Evolutionary conservation across 2,329 filamentous ascomycete species (phyloP), one percentile per base, ranked within the genome.

Genomic region (Xylariaceae sp.): DNA sequence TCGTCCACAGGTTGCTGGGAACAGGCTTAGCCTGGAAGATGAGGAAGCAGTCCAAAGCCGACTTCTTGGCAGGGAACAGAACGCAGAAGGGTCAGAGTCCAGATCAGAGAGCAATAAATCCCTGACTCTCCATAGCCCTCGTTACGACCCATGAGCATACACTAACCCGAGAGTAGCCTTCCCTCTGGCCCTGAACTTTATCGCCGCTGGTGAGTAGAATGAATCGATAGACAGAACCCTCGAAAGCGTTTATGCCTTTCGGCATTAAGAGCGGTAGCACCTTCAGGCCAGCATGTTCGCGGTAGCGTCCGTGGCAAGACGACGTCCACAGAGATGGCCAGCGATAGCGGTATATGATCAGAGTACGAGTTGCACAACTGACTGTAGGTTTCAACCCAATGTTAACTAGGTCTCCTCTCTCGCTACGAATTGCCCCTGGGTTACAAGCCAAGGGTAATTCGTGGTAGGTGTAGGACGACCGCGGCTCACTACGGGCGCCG

Each of bases 401-500:
- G 63, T 63, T 56, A 66, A 65, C 56, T 61, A 52, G 55, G 64
- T 53, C 49, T 47, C 50, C 38, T 39, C 34, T 42, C 34, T 37
- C 24, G 29, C n/a, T n/a, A n/a, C n/a, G n/a, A n/a, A n/a, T n/a
- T n/a, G n/a, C n/a, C n/a, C n/a, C n/a, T n/a, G n/a, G n/a, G n/a
- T n/a, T 35, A 33, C 31, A 34, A 32, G 29, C 35, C 34, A 47
- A 36, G n/a, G 32, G n/a, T 29, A 19, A 33, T 16, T 38, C 31
- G 30, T 16, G 31, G 34, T 31, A 26, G 46, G 46, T 35, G 43
- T 55, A 60, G 55, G 62, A 62, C 61, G 66, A 72, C 61, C 73
- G 77, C 71, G 79, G 79, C 78, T 89, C 85, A 89, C 86, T 89
- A 87, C 86, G 86, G 86, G 86, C 83, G 86, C 86, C 56, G 74